phyloP scores from a whole-genome alignment of 1,139 yeast genomes.

The Geotrichum carabidarum region DNA sequence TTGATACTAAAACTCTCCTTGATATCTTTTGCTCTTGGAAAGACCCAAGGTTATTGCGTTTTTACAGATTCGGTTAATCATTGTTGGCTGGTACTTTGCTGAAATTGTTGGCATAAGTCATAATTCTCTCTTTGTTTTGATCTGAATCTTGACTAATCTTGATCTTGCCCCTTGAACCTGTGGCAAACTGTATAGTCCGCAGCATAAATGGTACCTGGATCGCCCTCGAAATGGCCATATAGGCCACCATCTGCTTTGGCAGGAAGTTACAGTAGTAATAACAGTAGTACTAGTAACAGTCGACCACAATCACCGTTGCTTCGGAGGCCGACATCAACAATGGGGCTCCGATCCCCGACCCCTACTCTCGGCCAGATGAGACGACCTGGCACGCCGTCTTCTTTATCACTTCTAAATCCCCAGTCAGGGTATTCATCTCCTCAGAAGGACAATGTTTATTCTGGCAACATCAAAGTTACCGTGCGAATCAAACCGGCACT shows the following conservation, averaged over 20 bases:
- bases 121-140: too few relatives aligned
- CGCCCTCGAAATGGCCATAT: constrained; percentile 14
- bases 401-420: constrained; percentile 3
- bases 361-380: constrained; percentile 23
- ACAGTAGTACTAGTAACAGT: constrained; percentile 16
- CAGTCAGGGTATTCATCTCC: not conserved
- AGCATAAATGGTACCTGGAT: constrained; percentile 7
- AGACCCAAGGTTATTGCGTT: too few relatives aligned
- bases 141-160: too few relatives aligned
- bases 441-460: constrained; percentile 22
- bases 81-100: too few relatives aligned
- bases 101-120: too few relatives aligned
- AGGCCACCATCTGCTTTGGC: constrained; percentile 11
- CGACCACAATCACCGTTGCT: constrained; percentile 32
- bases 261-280: not conserved
- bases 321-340: constrained; percentile 30
- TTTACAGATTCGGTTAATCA: too few relatives aligned
- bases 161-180: too few relatives aligned
- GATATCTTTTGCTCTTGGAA: too few relatives aligned
- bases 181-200: too few relatives aligned
- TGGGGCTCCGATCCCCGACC: constrained; percentile 31
- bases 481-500: constrained; percentile 35
- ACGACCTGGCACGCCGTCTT: constrained; percentile 27
- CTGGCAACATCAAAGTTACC: constrained; percentile 38
- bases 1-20: too few relatives aligned